Conservation (phyloP, 108 stramenopile species). For the Aurantiochytrium sp. region DNA sequence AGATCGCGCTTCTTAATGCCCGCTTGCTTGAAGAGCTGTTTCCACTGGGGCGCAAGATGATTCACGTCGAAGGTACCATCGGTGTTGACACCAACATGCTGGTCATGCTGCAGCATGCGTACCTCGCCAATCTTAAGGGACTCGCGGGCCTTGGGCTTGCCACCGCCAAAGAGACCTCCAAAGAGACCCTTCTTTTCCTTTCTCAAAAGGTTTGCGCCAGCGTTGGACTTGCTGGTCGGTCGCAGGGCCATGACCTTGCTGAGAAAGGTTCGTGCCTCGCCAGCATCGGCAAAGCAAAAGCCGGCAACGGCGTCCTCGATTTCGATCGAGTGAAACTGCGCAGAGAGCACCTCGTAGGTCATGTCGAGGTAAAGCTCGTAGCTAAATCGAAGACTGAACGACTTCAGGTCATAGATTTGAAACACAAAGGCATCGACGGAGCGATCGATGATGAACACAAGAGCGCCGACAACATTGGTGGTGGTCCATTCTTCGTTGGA, state of each 20-base stretch:
- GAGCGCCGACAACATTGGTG: neutral
- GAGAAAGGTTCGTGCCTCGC: neutral
- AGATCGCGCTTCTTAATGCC: neutral
- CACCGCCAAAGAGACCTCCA: neutral
- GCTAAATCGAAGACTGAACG: neutral
- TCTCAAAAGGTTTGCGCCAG: neutral
- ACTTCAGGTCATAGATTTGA: neutral
- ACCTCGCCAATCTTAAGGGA: neutral
- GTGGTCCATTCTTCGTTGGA: conserved; percentile 2
- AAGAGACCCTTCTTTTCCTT: neutral
- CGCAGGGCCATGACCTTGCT: conserved; percentile 11
- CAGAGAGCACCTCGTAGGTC: neutral
- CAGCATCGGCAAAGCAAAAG: neutral
- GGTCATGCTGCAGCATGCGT: neutral
- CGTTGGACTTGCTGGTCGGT: neutral
- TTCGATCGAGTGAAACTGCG: neutral
- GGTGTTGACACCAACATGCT: conserved; percentile 5
- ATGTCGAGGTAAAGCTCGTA: conserved; percentile 8
- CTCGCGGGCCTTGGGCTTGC: neutral
- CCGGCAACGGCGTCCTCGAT: conserved; percentile 1
- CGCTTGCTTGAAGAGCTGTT: neutral
- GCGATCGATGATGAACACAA: neutral
- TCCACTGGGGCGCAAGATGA: neutral
- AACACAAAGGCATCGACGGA: neutral
- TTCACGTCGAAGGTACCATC: neutral